Base-by-base conservation (phyloP, 305 asterid species). In the Rubia balearica region DNA sequence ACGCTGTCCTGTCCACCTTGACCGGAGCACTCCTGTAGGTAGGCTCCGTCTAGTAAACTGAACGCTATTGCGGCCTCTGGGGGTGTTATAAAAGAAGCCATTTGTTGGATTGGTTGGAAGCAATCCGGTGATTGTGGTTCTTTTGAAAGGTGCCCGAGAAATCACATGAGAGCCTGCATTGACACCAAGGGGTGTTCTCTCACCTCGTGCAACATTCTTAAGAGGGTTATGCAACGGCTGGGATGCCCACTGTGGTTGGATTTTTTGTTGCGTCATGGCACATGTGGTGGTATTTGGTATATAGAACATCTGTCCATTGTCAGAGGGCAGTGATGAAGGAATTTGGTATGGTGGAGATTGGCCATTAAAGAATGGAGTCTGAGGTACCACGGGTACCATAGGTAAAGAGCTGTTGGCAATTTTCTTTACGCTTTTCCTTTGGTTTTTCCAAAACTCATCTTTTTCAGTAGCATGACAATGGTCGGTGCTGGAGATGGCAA, bases 381-480 rank as follows among this genome's bases (percentile, higher is more conserved):
- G 73, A 60, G 59, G 57, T 61, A 61, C 71, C 69, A 63, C 41
- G 36, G 85, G 64, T 63, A 67, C 74, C 65, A 67, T 33, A 48
- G 81, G 74, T 27, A 46, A 62, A 65, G 82, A 77, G 75, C 75
- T 76, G 45, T 67, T 79, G 45, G 65, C 78, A 56, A 65, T 73
- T n/a, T 74, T 83, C 88, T 76, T 86, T 65, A 59, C 76, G 71
- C 71, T 72, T 73, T 78, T 83, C 69, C 99, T 84, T 82, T 82
- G 85, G 70, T 81, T 16, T 76, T 42, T 87, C 98, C 99, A 94
- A 75, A 59, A 80, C 51, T 82, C 88, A 4, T 83, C 91, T 77
- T 89, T 88, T 61, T 91, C 98, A 16, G 81, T 89, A 62, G 99
- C 99, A 75, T 91, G 90, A 69, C 99, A 94, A 80, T 94, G 99